These are phyloP conservation scores for Podospora conica DNA, from an alignment of 495 filamentous ascomycete genomes.

Conservation along the genomic window DNA sequence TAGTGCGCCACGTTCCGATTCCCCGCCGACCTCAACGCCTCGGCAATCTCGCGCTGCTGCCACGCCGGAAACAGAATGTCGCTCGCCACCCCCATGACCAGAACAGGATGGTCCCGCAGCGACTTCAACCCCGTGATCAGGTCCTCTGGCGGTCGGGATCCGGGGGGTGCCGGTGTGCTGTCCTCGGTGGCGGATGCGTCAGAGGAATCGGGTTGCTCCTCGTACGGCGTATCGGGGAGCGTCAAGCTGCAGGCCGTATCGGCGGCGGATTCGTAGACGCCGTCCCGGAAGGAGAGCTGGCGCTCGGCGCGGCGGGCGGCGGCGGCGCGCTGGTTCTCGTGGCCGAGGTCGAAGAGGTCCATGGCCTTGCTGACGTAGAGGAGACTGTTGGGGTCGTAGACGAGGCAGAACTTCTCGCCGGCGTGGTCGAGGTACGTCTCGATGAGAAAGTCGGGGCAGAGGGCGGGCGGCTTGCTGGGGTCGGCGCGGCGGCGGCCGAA, in stretches of 20 bases:
- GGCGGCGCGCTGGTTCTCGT: slow-evolving; percentile 49
- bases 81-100: slow-evolving; percentile 91
- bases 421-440: slow-evolving; percentile 98
- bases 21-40: slow-evolving; percentile 67
- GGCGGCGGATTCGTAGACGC: slow-evolving; percentile 15
- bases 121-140: slow-evolving; percentile 67
- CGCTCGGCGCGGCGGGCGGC: slow-evolving; percentile 35
- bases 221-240: slow-evolving; percentile 76
- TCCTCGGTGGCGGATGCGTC: slow-evolving; percentile 19
- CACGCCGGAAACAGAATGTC: slow-evolving; percentile 97
- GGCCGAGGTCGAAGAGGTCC: slow-evolving; percentile 93
- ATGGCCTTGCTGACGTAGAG: slow-evolving; percentile 98
- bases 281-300: slow-evolving; percentile 23
- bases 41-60: slow-evolving; percentile 94
- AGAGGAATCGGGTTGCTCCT: slow-evolving; percentile 56
- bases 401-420: slow-evolving; percentile 97
- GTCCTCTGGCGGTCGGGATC: slow-evolving; percentile 58
- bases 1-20: slow-evolving; percentile 77
- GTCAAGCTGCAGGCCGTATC: slow-evolving; percentile 69
- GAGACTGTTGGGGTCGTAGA: slow-evolving; percentile 93
- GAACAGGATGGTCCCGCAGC: slow-evolving; percentile 65
- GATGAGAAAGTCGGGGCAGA: slow-evolving; percentile 96
- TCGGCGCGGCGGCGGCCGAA: slow-evolving; percentile 89
- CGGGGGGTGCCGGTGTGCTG: slow-evolving; percentile 14
- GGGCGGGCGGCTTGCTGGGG: slow-evolving; percentile 72